Evolutionary conservation across 345 rosid genomes (phyloP), one percentile per base, ranked within the genome.

Genomic region (Gossypium arboreum): DNA sequence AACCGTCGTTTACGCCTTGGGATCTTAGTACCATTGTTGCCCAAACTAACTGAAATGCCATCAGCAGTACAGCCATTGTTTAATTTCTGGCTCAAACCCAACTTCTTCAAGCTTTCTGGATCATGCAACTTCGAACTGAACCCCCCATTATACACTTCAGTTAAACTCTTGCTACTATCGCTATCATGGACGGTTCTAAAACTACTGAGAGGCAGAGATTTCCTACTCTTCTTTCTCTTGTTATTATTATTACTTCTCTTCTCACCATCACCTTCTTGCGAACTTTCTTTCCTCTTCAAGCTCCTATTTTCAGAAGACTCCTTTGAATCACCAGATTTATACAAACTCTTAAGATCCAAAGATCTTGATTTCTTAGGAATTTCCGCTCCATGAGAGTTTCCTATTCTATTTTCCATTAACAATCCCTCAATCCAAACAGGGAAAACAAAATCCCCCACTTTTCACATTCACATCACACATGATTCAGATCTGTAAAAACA

Each of bases 261-360:
- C 71, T 76, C 89, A 68, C 76, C 85, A 76, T 77, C 81, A 78
- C 82, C 83, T 57, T 76, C 76, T 57, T 68, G 80, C 56, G 80
- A 45, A 68, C 84, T 79, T 58, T 57, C 78, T 75, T 91, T 92
- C 78, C 97, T 84, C 83, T 92, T 94, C 76, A 85, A 76, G 62
- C 79, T 84, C 83, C 84, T 87, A 41, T 57, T 76, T 15, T 66
- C 77, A 61, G 79, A 77, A 54, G 79, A 77, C 79, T 83, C 90
- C 70, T 81, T 86, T 4, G 84, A 71, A 78, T 75, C 81, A 71
- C 79, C 84, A 51, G 88, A 78, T 56, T 90, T 78, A 79, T 92
- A 94, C 55, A 94, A 70, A 83, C 92, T 94, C 85, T 89, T 94
- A 75, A 92, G 90, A 85, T 93, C 98, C 94, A 94, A 79, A 5